These are phyloP conservation scores for Phalaenopsis equestris DNA, from an alignment of 106 monocot species.

Conservation along the genomic window DNA sequence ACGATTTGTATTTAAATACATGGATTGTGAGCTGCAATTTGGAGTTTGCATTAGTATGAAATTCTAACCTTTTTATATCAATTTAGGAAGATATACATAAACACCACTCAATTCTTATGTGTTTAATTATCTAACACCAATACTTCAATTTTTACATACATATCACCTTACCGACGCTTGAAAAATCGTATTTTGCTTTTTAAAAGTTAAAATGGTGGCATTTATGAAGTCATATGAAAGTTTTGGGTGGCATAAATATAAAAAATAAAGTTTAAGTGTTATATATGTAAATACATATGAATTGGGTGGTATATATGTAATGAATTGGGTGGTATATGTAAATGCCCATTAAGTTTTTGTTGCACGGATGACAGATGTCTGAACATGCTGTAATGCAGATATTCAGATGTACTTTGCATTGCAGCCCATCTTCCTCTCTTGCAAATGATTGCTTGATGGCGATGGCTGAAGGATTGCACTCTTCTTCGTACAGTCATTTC, in stretches of 20 bases:
- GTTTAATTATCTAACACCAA: too few relatives aligned
- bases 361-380: background rate
- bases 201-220: too few relatives aligned
- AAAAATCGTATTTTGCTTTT: too few relatives aligned
- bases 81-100: background rate
- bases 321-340: too few relatives aligned
- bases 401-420: constrained; percentile 67
- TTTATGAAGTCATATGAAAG: too few relatives aligned
- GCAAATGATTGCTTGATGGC: constrained; percentile 71
- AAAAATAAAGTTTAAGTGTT: too few relatives aligned
- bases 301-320: too few relatives aligned
- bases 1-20: background rate
- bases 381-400: constrained; percentile 37
- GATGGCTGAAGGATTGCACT: constrained; percentile 71
- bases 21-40: background rate
- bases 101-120: too few relatives aligned
- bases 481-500: constrained; percentile 55
- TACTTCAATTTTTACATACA: too few relatives aligned
- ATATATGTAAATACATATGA: too few relatives aligned
- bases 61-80: background rate
- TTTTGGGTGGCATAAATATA: too few relatives aligned
- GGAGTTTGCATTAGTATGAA: background rate
- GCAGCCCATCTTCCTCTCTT: constrained; percentile 56
- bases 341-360: background rate
- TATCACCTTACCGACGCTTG: too few relatives aligned